Base-by-base conservation (phyloP, 306 rosid genomes). In the Cajanus cajan region DNA sequence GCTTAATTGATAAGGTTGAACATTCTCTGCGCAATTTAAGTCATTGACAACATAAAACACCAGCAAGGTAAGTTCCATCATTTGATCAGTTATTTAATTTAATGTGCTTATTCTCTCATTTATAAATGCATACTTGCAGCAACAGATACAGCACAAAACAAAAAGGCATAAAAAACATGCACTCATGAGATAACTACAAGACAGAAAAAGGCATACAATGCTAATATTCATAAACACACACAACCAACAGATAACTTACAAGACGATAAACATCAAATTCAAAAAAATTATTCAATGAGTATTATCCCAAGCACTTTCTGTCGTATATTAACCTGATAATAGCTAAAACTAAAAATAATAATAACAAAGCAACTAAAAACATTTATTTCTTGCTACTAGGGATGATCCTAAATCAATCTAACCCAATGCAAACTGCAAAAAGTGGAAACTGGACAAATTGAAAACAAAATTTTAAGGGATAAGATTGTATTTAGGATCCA, bases 1-100 rank as follows among this genome's bases (percentile, higher is more conserved):
- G 45, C 70, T 31, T 71, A 50, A 21, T 22, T 16, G 73, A 83
- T 24, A 68, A 34, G 54, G 58, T 36, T 31, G 69, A 25, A 34
- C 13, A 43, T 45, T 54, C 57, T 74, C 93, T 91, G 86, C 4
- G 36, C 12, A 81, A 33, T 58, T 28, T 19, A 54, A 63, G 76
- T 62, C 14, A 52, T 7, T 51, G 10, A 48, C 55, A 51, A 54
- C 61, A 48, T 33, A 47, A 59, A 22, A 18, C 16, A 40, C 37
- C 70, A 68, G 2, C 24, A 12, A 11, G 5, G 34, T 31, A 54
- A 77, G 39, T 71, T 63, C 1, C 52, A 28, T 31, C 41, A 69
- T 59, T 39, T 45, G 11, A 54, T 39, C 25, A 59, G 45, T 25
- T 47, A 44, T 28, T 39, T 11, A 24, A 36, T 71, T 28, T 34